These are phyloP conservation scores for Dalbergia cultrata DNA, from an alignment of 306 rosid genomes.

Conservation along the genomic window DNA sequence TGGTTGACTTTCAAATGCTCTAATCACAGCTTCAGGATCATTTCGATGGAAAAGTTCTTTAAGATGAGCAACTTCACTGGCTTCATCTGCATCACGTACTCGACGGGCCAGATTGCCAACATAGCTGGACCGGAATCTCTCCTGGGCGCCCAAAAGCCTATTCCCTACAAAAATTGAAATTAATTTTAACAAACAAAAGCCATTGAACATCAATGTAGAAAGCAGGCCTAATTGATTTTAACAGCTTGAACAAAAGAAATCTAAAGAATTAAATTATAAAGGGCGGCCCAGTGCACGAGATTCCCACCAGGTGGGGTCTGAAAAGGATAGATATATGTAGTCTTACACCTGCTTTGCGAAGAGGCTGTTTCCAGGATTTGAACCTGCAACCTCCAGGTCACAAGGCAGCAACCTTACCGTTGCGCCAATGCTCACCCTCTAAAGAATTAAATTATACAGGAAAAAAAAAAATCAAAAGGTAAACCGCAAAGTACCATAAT, in stretches of 20 bases:
- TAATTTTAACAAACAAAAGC: slow-evolving; percentile 20
- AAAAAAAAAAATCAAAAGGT: background rate
- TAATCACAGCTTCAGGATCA: slow-evolving; percentile 91
- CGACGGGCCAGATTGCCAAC: slow-evolving; percentile 79
- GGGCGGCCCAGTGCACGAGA: too few relatives aligned
- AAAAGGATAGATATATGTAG: too few relatives aligned
- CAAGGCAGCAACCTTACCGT: too few relatives aligned
- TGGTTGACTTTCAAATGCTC: slow-evolving; percentile 84
- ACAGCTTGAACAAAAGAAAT: background rate
- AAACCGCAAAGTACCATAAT: slow-evolving; percentile 4
- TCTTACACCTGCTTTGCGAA: too few relatives aligned
- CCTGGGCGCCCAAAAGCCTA: slow-evolving; percentile 56
- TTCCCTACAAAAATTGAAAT: slow-evolving; percentile 59
- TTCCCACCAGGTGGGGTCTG: too few relatives aligned
- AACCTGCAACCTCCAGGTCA: too few relatives aligned
- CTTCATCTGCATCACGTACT: slow-evolving; percentile 80
- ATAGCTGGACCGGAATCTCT: slow-evolving; percentile 77
- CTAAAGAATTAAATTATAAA: too few relatives aligned
- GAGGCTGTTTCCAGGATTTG: too few relatives aligned
- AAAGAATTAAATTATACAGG: background rate
- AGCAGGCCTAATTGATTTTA: background rate
- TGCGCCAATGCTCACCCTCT: too few relatives aligned
- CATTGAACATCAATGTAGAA: slow-evolving; percentile 13
- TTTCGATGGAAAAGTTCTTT: slow-evolving; percentile 79
- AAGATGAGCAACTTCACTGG: slow-evolving; percentile 74